Evolutionary conservation across 164 flowering plant genomes (phyloP).

Genomic region (Macadamia integrifolia): DNA sequence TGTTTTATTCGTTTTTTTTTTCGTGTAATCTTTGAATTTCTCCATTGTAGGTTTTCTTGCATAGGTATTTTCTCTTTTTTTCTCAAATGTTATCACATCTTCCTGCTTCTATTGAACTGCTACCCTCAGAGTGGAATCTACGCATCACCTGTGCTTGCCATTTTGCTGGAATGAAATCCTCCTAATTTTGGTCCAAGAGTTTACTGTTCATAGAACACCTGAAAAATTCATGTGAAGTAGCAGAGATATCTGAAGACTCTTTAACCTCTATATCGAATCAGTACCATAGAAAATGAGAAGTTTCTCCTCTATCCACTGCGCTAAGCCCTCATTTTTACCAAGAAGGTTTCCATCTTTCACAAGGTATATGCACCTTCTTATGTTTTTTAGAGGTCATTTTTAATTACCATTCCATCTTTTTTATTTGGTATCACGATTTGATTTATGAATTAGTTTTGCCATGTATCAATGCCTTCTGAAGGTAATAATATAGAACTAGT

Average conservation of each 20-base stretch:
- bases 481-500: too few species aligned
- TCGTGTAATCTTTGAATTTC: too few species aligned
- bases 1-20: too few species aligned
- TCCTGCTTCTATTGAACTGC: too few species aligned
- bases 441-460: not conserved
- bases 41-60: too few species aligned
- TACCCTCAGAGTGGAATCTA: too few species aligned
- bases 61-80: too few species aligned
- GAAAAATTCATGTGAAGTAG: not conserved
- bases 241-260: not conserved
- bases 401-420: not conserved
- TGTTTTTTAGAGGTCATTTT: too few species aligned
- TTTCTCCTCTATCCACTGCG: not conserved
- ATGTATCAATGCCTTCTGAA: too few species aligned
- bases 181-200: not conserved
- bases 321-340: not conserved
- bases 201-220: not conserved
- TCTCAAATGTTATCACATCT: too few species aligned
- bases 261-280: not conserved
- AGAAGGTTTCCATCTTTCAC: not conserved
- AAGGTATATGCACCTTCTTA: not conserved
- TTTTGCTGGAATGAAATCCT: too few species aligned
- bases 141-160: too few species aligned
- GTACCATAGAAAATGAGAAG: not conserved
- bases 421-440: not conserved